Evolutionary conservation across 331 rosid genomes (phyloP).

Genomic region (Saraca asoca): DNA sequence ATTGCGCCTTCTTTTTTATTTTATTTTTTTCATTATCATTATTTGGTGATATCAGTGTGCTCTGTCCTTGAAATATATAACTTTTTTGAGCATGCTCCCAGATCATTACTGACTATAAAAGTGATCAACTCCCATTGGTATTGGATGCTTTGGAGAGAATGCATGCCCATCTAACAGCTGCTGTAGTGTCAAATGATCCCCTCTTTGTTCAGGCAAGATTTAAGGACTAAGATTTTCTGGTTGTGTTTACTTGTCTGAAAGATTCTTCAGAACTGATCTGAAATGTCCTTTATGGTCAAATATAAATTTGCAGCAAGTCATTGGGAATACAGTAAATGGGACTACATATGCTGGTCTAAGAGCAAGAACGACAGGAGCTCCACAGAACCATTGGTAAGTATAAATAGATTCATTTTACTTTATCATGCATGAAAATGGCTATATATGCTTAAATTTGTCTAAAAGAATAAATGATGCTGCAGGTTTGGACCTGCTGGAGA

Average conservation of each 20-base stretch:
- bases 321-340: conserved; percentile 85
- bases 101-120: conserved; percentile 75
- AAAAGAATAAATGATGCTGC: conserved; percentile 33
- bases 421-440: not conserved
- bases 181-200: conserved; percentile 86
- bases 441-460: conserved; percentile 9
- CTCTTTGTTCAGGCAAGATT: conserved; percentile 73
- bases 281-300: conserved; percentile 1
- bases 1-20: not conserved
- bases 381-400: conserved; percentile 85
- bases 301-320: conserved; percentile 64
- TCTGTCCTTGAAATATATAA: not conserved
- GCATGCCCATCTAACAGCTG: conserved; percentile 94
- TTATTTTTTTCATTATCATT: conserved; percentile 1
- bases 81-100: conserved; percentile 24
- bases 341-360: conserved; percentile 90
- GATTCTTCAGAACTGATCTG: no score
- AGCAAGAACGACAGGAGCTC: conserved; percentile 97
- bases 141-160: conserved; percentile 84
- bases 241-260: not conserved
- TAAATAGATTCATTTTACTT: not conserved
- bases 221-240: conserved; percentile 8
- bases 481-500: conserved; percentile 99
- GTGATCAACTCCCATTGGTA: conserved; percentile 66
- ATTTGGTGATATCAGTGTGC: not conserved